Base-by-base conservation (phyloP, 371 early-diverging fungal genomes). In the Mucor irregularis region DNA sequence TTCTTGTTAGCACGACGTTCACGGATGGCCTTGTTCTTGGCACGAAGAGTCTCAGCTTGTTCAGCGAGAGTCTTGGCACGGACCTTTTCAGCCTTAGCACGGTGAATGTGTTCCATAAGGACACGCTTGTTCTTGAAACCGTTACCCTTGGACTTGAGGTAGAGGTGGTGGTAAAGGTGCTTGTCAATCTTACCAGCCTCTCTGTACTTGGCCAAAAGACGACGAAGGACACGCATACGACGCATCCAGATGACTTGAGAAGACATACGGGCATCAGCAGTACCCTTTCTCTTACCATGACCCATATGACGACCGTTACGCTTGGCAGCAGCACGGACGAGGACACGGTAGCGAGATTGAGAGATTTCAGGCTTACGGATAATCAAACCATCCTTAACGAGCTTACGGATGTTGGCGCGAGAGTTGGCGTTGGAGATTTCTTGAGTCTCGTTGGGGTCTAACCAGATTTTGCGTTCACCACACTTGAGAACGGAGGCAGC, bases 61-160 rank as follows among this genome's bases (percentile, higher is more conserved):
- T 97, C 98, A 68, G 87, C 88, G 57, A 99, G 83, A 62, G 91
- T 77, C 90, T 94, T 94, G 64, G 91, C 85, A 84, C 99, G 92
- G 69, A 88, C 83, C 84, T 97, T 94, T 83, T 99, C 99, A 58
- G 97, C 98, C 95, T 99, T 99, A 73, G 96, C 98, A 90, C 97
- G 98, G 89, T 96, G 94, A 82, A 99, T 99, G 89, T 91, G 90
- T 85, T 99, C 99, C 93, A 97, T 96, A 67, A 99, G 82, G 71
- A 97, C 97, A 78, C 97, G 95, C 91, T 96, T 96, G 96, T 97
- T 99, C 95, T 99, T 99, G 91, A 99, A 99, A 66, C 96, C 94
- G 87, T 99, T 99, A 92, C 99, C 99, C 95, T 99, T 99, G 67
- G 96, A 83, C 89, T 99, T 98, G 71, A 96, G 78, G 91, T 99